A percentile compares a stretch with the other conserved stretches of the same genome.
Evolutionary conservation across 768 basidiomycete genomes (phyloP).

Genomic region (Suillus ampliporus): DNA sequence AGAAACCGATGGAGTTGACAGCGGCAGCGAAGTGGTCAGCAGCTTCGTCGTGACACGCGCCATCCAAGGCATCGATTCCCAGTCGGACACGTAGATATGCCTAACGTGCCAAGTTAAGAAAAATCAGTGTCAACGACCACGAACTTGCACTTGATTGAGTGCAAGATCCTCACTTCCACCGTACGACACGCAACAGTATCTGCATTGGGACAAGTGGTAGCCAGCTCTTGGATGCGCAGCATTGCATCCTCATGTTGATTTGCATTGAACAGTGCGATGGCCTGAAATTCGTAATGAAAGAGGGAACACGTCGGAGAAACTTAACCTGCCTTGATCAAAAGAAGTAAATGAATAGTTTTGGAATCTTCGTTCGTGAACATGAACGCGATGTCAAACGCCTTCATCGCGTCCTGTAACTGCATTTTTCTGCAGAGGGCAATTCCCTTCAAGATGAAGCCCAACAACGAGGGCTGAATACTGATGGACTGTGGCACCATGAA

Average conservation of each 20-base stretch:
- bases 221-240: not conserved
- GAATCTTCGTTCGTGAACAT: not conserved
- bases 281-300: not conserved
- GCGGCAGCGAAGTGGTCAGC: not conserved
- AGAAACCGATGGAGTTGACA: not conserved
- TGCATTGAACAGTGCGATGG: conserved; percentile 1
- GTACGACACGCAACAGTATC: not conserved
- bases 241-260: not conserved
- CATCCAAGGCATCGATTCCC: not conserved
- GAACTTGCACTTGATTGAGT: not conserved
- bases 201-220: not conserved
- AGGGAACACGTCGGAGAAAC: not conserved
- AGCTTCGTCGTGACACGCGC: not conserved
- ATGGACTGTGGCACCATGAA: not conserved
- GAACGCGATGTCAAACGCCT: conserved; percentile 5
- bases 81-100: not conserved
- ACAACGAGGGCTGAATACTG: not conserved
- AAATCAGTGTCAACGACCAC: not conserved
- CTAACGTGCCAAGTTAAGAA: not conserved
- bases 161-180: not conserved
- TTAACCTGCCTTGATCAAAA: not conserved
- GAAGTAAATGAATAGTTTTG: not conserved
- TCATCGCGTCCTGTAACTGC: not conserved
- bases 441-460: not conserved
- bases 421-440: conserved; percentile 6